Base-by-base conservation (phyloP, 2,329 filamentous ascomycete species). In the Chrysosporium queenslandicum region DNA sequence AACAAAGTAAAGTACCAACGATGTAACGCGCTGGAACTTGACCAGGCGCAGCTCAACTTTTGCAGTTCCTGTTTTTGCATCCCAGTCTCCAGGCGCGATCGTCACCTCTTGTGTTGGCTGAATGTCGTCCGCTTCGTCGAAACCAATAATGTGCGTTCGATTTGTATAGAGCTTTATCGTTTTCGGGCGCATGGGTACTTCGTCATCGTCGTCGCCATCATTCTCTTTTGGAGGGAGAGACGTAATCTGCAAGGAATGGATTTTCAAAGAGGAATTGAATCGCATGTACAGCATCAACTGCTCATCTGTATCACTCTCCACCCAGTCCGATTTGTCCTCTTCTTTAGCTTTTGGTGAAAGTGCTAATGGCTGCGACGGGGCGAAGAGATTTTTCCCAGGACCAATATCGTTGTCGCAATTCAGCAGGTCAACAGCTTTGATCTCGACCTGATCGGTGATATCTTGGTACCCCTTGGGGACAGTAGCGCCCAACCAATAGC, bases 251-350 rank as follows among this genome's bases (percentile, higher is more conserved):
- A 79, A 71, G 9, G 88, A 90, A 71, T 96, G 91, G 48, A 97
- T 78, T 75, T 97, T 98, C 58, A 95, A 68, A 45, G 82, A 87
- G 29, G 85, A 81, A 68, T 90, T 85, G 72, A 98, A 95, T 0
- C 92, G 91, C 53, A 94, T 77, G 70, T 84, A 97, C 43, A 98
- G 78, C 78, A 97, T 86, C 56, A 98, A 75, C 74, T 98, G 92
- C 72, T 97, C 90, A 65, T 98, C 92, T 32, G 91, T 94, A 65
- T 96, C 91, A 68, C 88, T 96, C 75, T 96, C 87, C 20, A 97
- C 83, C 84, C 87, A 97, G 70, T 98, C 91, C 64, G 80, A 81
- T 25, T 73, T 66, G 8, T 71, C 68, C 52, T 72, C 77, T 46
- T 67, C 70, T 58, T 77, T 77, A 51, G 65, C 70, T 58, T 69